These are phyloP conservation scores for Didymella lethalis DNA, from an alignment of 2,329 filamentous ascomycete species.

Conservation along the genomic window DNA sequence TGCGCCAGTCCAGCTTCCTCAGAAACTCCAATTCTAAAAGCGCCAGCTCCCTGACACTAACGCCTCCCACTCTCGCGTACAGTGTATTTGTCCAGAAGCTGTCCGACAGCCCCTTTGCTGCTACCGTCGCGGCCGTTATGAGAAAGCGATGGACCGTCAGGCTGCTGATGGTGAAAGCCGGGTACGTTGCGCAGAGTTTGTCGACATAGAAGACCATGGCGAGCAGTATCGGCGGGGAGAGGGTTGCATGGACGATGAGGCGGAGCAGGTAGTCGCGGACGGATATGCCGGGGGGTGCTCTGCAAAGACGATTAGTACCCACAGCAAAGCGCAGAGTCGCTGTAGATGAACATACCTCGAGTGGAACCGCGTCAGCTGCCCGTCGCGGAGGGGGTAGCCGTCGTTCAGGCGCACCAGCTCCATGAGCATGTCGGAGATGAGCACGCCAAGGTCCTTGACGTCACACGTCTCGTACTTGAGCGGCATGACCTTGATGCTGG, in stretches of 20 bases:
- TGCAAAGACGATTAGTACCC: slow-evolving; percentile 34
- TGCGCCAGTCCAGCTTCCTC: slow-evolving; percentile 92
- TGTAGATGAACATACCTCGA: slow-evolving; percentile 70
- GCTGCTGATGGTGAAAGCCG: slow-evolving; percentile 94
- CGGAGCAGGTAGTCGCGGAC: slow-evolving; percentile 93
- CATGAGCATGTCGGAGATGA: slow-evolving; percentile 94
- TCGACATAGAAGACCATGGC: slow-evolving; percentile 99
- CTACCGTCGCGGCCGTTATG: slow-evolving; percentile 94
- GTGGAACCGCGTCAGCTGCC: slow-evolving; percentile 91
- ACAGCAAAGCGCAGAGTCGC: background rate
- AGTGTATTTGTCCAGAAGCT: slow-evolving; percentile 99
- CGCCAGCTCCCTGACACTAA: slow-evolving; percentile 87
- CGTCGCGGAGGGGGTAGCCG: slow-evolving; percentile 80
- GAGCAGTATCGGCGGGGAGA: slow-evolving; percentile 91
- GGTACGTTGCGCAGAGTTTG: slow-evolving; percentile 87
- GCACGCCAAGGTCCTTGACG: slow-evolving; percentile 83
- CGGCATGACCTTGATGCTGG: slow-evolving; percentile 68
- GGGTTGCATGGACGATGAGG: slow-evolving; percentile 89
- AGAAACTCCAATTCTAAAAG: slow-evolving; percentile 93
- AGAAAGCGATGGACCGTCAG: slow-evolving; percentile 96
- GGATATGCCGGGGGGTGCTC: slow-evolving; percentile 86
- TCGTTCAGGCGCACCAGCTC: slow-evolving; percentile 96
- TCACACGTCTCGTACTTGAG: slow-evolving; percentile 81
- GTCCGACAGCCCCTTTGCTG: slow-evolving; percentile 93
- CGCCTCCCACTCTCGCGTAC: slow-evolving; percentile 91